These are phyloP conservation scores for Sporothrix euskadiensis DNA, from an alignment of 2,329 filamentous ascomycete species.

Conservation along the genomic window DNA sequence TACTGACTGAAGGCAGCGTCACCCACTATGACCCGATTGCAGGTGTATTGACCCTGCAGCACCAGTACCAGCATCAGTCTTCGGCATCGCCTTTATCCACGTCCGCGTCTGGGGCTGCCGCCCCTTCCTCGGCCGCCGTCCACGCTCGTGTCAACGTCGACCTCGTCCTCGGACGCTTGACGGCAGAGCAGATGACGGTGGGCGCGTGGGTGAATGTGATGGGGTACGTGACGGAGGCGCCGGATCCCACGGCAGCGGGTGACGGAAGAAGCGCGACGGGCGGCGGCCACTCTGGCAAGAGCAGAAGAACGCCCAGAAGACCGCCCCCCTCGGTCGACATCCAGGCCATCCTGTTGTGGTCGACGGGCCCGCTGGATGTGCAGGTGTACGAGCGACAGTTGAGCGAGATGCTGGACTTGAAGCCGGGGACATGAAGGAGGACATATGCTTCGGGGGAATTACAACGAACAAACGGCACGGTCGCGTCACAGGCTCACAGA, in stretches of 20 bases:
- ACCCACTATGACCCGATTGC: conserved; percentile 52
- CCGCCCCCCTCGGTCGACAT: conserved; percentile 46
- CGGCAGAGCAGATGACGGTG: conserved; percentile 62
- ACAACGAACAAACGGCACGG: neutral
- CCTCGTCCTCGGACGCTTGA: conserved; percentile 67
- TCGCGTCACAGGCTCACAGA: neutral
- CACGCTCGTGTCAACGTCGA: conserved; percentile 67
- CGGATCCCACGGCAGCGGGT: too few species aligned
- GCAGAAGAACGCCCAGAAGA: too few species aligned
- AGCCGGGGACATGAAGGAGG: neutral
- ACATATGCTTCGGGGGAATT: neutral
- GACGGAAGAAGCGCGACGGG: too few species aligned
- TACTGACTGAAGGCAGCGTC: conserved; percentile 41
- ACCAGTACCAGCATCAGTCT: conserved; percentile 63
- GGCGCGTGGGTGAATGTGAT: conserved; percentile 91
- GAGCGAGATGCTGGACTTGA: conserved; percentile 29
- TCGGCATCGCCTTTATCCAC: conserved; percentile 34
- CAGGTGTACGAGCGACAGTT: conserved; percentile 68
- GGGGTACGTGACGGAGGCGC: conserved; percentile 64
- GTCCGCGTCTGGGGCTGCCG: neutral
- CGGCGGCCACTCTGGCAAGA: too few species aligned
- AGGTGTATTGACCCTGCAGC: conserved; percentile 67
- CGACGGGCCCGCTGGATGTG: conserved; percentile 70
- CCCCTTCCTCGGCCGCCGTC: conserved; percentile 34
- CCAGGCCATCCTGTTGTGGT: conserved; percentile 77